Evolutionary conservation across 2,329 filamentous ascomycete genomes (phyloP).

Genomic region (Pseudocercospora fuligena): DNA sequence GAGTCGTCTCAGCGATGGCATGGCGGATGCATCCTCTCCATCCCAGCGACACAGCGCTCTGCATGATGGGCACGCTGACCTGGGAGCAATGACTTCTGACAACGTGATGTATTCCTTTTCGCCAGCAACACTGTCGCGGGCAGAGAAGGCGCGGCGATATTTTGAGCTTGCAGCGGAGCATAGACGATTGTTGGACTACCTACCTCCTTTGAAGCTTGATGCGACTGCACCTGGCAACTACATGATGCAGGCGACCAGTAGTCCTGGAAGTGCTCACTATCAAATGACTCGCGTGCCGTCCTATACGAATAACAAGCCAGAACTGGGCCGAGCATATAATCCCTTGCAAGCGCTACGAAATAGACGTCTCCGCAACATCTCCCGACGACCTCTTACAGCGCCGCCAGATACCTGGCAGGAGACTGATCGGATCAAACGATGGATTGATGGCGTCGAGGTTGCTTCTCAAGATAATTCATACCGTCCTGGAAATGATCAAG

Average conservation of each 20-base stretch:
- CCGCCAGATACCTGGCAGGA: constrained; percentile 79
- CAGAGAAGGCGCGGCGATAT: constrained; percentile 81
- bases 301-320: constrained; percentile 43
- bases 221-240: constrained; percentile 49
- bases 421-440: constrained; percentile 70
- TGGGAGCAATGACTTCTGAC: constrained; percentile 8
- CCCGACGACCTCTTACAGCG: constrained; percentile 74
- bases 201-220: constrained; percentile 72
- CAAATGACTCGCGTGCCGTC: constrained; percentile 45
- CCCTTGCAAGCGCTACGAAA: constrained; percentile 93
- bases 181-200: constrained; percentile 73
- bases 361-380: constrained; percentile 78
- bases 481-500: constrained; percentile 42
- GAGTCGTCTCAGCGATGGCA: constrained; percentile 21
- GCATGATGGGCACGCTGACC: constrained; percentile 9
- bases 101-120: constrained; percentile 71
- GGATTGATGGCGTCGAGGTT: constrained; percentile 72
- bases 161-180: constrained; percentile 88
- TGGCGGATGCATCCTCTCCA: constrained; percentile 11
- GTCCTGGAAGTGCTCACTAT: constrained; percentile 48
- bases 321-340: constrained; percentile 78
- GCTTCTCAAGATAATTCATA: constrained; percentile 47
- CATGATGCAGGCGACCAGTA: constrained; percentile 44
- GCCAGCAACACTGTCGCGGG: constrained; percentile 76
- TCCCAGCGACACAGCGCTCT: constrained; percentile 20